Base-by-base conservation (phyloP, 73 alveolate genomes). In the Paramecium biaurelia region DNA sequence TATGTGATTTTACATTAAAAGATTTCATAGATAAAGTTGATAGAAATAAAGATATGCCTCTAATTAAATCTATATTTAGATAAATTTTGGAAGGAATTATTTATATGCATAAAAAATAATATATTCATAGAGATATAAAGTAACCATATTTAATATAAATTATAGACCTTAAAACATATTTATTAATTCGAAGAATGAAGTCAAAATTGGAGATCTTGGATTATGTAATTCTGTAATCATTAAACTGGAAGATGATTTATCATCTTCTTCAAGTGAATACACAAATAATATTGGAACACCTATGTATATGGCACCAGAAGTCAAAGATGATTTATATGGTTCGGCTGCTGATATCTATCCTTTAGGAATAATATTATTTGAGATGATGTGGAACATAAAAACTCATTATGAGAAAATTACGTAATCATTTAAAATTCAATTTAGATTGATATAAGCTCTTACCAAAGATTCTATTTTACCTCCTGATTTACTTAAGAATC, bases 171-270 rank as follows among this genome's bases (percentile, higher is more conserved):
- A 76, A 21, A 76, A 76, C 15, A 76, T 76, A 76, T 76, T 76
- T 76, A 38, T 76, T 2, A 45, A 76, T 42, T 76, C 67, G 2
- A 76, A 76, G 15, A 45, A 45, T 41, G 72, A 23, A 41, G 89
- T 76, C 11, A 76, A 76, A 76, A 76, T 76, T 18, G 89, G 89
- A 20, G 89, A 76, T 76, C 70, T 76, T n/a, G 89, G 89, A 76
- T 34, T 76, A 14, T 41, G 70, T n/a, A 38, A 42, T 28, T 21
- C 42, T 45, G 1, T 23, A 38, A 21, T 45, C 2, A n/a, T 28
- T 6, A 45, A 23, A 76, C 5, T 28, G 6, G 42, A 38, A 18
- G 42, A 38, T 18, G 70, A 76, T 5, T 12, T 28, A 4, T 5
- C 7, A 7, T 28, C 42, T 7, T 0, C 12, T 45, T 11, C 57